Evolutionary conservation across 164 flowering plant species (phyloP).

Genomic region (Umbilicus rupestris): DNA sequence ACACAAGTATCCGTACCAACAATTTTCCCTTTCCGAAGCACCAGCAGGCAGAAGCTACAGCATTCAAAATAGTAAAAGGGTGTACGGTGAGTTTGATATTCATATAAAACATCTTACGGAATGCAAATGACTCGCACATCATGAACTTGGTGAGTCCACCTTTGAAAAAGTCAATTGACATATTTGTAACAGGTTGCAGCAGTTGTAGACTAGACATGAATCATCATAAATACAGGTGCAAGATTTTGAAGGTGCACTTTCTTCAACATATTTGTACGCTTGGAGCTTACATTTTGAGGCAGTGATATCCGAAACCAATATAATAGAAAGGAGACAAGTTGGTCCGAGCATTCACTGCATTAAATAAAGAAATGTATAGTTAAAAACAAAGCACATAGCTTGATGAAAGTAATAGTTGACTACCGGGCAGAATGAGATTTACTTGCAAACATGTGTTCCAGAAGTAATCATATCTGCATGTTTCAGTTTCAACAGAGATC

Average conservation of each 20-base stretch:
- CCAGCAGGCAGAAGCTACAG: slow-evolving; percentile 54
- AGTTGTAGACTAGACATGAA: not conserved
- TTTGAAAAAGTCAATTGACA: not conserved
- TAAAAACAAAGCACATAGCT: not conserved
- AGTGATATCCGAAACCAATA: slow-evolving; percentile 77
- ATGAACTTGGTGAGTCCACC: not conserved
- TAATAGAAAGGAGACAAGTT: slow-evolving; percentile 63
- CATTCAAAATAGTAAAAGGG: not conserved
- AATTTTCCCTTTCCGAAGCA: slow-evolving; percentile 55
- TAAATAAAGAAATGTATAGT: not conserved
- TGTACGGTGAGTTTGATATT: not conserved
- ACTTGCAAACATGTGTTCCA: slow-evolving; percentile 65
- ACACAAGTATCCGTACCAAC: slow-evolving; percentile 91
- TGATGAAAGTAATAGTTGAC: not conserved
- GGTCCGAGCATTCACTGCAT: slow-evolving; percentile 70
- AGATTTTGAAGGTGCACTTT: not conserved
- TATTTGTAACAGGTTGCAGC: not conserved
- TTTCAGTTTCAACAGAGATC: slow-evolving; percentile 53
- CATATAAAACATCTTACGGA: not conserved
- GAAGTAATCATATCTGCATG: slow-evolving; percentile 66
- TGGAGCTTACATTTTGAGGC: slow-evolving; percentile 49
- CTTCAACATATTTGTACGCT: not conserved
- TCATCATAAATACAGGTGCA: not conserved
- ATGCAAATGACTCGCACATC: not conserved
- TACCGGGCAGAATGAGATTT: slow-evolving; percentile 18